Evolutionary conservation across 1,284 basidiomycete genomes (phyloP), one percentile per base, ranked within the genome.

Genomic region (Rhodotorula sp.): DNA sequence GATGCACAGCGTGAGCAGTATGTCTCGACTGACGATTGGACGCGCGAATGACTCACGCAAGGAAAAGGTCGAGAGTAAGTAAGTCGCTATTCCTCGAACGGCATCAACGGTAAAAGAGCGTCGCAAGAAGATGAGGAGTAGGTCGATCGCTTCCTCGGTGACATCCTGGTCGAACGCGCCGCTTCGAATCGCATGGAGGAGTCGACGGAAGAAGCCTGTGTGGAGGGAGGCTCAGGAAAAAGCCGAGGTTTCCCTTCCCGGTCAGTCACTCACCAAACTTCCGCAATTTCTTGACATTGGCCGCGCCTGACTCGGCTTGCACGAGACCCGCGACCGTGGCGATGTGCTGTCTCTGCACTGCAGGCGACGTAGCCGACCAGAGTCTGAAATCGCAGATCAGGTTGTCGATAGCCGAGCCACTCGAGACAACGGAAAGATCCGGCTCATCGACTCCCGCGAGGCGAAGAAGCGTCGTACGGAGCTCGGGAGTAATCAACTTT

Each of bases 341-440:
- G 0, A 95, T 84, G 78, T 94, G 90, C 23, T 88, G 85, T 5
- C 84, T 84, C 78, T 93, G 91, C 39, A 97, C 88, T 54, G 89
- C 88, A 6, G 82, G 78, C 2, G 84, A 83, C 0, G 91, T 88
- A 39, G 83, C 86, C 0, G 91, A 87, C 95, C 95, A 98, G 10
- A 97, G 87, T 70, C 93, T 89, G 76, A 97, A 92, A 79, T 97
- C 92, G 4, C 97, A 87, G 0, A 92, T 90, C 58, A 97, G 86
- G 2, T 90, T 86, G 59, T 87, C 87, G 79, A 96, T 97, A 3
- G 92, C 92, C 1, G 90, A 85, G 3, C 88, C 85, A 76, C 97
- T 97, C 64, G 89, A 86, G 43, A 97, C 85, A 0, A 89, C 90
- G 1, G 93, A 93, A 69, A 87, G 85, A 34, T 91, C 93, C 76